Percentiles rank a stretch among this genome's conserved stretches.
These are phyloP conservation scores for Syzygium aromaticum DNA, from an alignment of 345 rosid species.

Conservation along the genomic window DNA sequence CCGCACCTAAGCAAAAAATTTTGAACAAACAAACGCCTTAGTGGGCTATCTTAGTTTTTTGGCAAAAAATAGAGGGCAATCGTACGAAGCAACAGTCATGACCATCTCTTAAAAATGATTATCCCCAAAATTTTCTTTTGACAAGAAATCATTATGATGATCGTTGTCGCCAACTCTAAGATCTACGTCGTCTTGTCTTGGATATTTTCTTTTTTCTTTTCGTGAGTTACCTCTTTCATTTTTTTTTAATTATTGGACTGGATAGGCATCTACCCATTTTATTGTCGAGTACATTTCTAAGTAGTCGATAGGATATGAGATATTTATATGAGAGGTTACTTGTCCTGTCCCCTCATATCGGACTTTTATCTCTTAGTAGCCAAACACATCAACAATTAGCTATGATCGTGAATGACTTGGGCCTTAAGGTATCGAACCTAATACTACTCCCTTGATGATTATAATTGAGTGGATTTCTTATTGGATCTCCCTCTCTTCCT, in stretches of 20 bases:
- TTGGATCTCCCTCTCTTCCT: background rate
- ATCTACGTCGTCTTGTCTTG: background rate
- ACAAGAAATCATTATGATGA: background rate
- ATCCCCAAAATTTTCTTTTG: background rate
- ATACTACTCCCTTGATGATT: background rate
- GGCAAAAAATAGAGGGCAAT: no score
- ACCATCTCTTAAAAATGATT: background rate
- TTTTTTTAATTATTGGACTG: background rate
- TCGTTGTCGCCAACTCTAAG: background rate
- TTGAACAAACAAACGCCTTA: no score
- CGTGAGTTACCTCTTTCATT: background rate
- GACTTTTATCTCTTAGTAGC: background rate
- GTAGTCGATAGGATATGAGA: background rate
- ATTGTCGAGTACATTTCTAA: background rate
- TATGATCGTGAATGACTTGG: background rate
- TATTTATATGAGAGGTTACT: background rate
- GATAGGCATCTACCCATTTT: background rate
- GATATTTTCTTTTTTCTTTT: background rate
- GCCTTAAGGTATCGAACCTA: background rate
- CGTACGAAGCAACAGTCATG: background rate
- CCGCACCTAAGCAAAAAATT: no score
- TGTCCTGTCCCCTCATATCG: background rate
- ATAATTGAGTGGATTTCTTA: background rate
- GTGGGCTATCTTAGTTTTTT: no score
- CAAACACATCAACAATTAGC: background rate